Evolutionary conservation across 1,139 yeast species (phyloP).

Genomic region (Pichia sp.): DNA sequence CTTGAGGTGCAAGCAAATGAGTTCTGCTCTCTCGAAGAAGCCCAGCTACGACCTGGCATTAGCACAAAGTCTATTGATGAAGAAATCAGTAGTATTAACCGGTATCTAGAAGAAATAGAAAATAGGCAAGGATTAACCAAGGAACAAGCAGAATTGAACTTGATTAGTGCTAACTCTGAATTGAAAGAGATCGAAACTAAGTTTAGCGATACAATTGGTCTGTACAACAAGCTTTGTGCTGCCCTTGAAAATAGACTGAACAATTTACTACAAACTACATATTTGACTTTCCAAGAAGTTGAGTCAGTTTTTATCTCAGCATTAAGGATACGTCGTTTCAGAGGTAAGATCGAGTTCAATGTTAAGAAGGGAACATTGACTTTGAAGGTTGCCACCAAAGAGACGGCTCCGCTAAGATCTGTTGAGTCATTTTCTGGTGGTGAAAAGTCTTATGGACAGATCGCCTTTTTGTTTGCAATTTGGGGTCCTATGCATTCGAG

Average conservation of each 20-base stretch:
- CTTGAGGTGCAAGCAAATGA: slow-evolving; percentile 35
- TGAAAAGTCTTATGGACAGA: slow-evolving; percentile 90
- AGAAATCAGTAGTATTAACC: slow-evolving; percentile 28
- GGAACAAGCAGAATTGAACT: slow-evolving; percentile 38
- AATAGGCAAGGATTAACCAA: slow-evolving; percentile 40
- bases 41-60: slow-evolving; percentile 29
- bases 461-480: slow-evolving; percentile 79
- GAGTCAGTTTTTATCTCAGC: slow-evolving; percentile 55
- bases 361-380: slow-evolving; percentile 46
- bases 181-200: slow-evolving; percentile 35
- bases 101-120: slow-evolving; percentile 36
- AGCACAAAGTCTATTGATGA: slow-evolving; percentile 34
- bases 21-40: slow-evolving; percentile 34
- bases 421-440: slow-evolving; percentile 93
- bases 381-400: slow-evolving; percentile 58
- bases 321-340: slow-evolving; percentile 64
- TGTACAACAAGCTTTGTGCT: slow-evolving; percentile 30
- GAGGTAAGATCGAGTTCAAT: slow-evolving; percentile 67
- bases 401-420: slow-evolving; percentile 55
- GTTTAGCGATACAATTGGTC: slow-evolving; percentile 32
- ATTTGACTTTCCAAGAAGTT: slow-evolving; percentile 41
- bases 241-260: slow-evolving; percentile 47
- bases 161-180: slow-evolving; percentile 33
- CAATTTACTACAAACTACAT: slow-evolving; percentile 46
- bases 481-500: slow-evolving; percentile 92